Evolutionary conservation across 768 basidiomycete species (phyloP).

Genomic region (Auriscalpium microsporum): DNA sequence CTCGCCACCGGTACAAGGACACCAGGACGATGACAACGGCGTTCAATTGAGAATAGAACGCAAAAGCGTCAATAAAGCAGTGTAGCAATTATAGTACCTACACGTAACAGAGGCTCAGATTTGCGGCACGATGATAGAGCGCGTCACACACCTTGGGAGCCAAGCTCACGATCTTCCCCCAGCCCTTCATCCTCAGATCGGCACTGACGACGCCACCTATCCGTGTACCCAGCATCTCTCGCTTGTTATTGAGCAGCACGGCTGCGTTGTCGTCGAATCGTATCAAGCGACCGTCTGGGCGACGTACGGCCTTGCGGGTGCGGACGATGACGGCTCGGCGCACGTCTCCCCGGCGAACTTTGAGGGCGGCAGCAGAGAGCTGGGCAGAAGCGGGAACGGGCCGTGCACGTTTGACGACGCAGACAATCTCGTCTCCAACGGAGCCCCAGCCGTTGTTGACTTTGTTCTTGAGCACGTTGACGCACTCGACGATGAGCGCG

Average conservation of each 20-base stretch:
- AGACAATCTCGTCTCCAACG: slow-evolving; percentile 93
- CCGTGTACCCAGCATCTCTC: slow-evolving; percentile 91
- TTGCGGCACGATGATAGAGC: too few relatives aligned
- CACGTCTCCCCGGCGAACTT: slow-evolving; percentile 89
- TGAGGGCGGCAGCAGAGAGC: slow-evolving; percentile 70
- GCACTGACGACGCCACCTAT: slow-evolving; percentile 91
- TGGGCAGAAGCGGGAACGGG: slow-evolving; percentile 63
- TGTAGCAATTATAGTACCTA: too few relatives aligned
- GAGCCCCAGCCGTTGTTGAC: slow-evolving; percentile 91
- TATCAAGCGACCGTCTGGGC: slow-evolving; percentile 83
- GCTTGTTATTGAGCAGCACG: slow-evolving; percentile 90
- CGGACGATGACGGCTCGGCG: slow-evolving; percentile 94
- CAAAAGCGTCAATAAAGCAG: too few relatives aligned
- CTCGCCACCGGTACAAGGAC: too few relatives aligned
- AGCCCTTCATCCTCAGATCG: slow-evolving; percentile 83
- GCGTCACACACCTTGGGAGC: slow-evolving; percentile 67
- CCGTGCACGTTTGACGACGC: slow-evolving; percentile 86
- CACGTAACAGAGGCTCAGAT: too few relatives aligned
- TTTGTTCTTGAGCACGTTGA: slow-evolving; percentile 94
- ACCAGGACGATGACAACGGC: too few relatives aligned
- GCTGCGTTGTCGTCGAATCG: slow-evolving; percentile 97
- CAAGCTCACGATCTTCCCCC: slow-evolving; percentile 88
- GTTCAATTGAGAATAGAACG: too few relatives aligned
- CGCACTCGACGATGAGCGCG: slow-evolving; percentile 88
- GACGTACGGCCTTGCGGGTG: slow-evolving; percentile 74